Evolutionary conservation across 805 yeast species (phyloP).

Genomic region (Hanseniaspora meyeri): DNA sequence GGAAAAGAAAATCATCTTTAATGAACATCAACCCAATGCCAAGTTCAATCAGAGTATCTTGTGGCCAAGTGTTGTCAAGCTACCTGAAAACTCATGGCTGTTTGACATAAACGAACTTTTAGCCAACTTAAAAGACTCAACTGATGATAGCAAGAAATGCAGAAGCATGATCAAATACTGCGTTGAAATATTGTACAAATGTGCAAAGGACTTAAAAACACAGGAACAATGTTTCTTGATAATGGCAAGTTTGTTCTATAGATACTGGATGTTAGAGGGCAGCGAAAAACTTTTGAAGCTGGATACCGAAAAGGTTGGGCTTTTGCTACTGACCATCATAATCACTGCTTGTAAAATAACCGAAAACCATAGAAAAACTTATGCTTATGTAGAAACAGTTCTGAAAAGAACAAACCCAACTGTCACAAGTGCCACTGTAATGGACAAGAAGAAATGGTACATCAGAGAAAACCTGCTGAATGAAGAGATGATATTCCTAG

Average conservation of each 20-base stretch:
- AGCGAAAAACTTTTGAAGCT: slow-evolving; percentile 18
- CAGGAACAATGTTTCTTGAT: slow-evolving; percentile 30
- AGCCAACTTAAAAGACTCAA: slow-evolving; percentile 22
- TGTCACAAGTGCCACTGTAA: slow-evolving; percentile 19
- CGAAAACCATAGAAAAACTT: slow-evolving; percentile 29
- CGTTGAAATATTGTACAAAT: slow-evolving; percentile 26
- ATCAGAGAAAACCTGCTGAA: slow-evolving; percentile 26
- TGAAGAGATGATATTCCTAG: slow-evolving; percentile 24
- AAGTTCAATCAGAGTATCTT: slow-evolving; percentile 21
- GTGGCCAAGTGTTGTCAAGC: slow-evolving; percentile 28
- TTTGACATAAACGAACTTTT: slow-evolving; percentile 24
- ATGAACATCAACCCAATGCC: slow-evolving; percentile 8
- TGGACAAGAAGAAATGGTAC: slow-evolving; percentile 30
- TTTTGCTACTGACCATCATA: slow-evolving; percentile 26
- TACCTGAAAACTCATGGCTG: slow-evolving; percentile 26
- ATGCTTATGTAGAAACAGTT: slow-evolving; percentile 27
- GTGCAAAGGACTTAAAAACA: slow-evolving; percentile 25
- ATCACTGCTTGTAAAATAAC: slow-evolving; percentile 29
- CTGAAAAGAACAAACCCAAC: slow-evolving; percentile 19
- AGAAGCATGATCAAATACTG: slow-evolving; percentile 28
- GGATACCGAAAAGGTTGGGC: slow-evolving; percentile 23
- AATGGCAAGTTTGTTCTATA: slow-evolving; percentile 25
- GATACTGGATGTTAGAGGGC: slow-evolving; percentile 27
- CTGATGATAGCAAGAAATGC: slow-evolving; percentile 18
- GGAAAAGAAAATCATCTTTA: slow-evolving; percentile 11